Evolutionary conservation across 176 grass and related monocot genomes (phyloP).

Genomic region (Ensete ventricosum): DNA sequence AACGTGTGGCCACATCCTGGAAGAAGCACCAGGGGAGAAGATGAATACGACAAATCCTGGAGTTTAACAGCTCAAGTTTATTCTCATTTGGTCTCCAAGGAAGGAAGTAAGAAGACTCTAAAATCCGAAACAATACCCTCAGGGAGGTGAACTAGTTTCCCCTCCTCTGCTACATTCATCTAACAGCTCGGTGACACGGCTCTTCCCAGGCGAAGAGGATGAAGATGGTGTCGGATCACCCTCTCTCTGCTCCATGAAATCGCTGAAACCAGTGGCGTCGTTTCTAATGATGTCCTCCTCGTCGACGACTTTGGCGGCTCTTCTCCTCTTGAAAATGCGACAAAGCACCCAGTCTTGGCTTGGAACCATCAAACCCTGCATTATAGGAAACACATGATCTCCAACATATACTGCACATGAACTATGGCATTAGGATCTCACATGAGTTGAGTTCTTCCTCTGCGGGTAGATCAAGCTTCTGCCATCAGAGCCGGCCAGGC

Average conservation of each 20-base stretch:
- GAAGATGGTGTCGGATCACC: constrained; percentile 12
- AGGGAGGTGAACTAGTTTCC: constrained; percentile 23
- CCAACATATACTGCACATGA: constrained; percentile 7
- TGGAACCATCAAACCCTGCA: constrained; percentile 6
- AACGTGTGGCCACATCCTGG: too few relatives aligned
- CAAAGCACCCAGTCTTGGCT: constrained; percentile 61
- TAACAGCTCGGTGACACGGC: constrained; percentile 39
- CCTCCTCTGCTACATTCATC: constrained; percentile 41
- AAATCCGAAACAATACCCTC: neutral
- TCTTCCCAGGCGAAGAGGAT: constrained; percentile 33
- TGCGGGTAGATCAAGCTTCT: constrained; percentile 7
- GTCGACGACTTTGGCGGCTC: constrained; percentile 14
- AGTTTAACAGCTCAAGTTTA: too few relatives aligned
- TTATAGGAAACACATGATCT: constrained; percentile 14
- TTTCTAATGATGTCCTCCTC: neutral
- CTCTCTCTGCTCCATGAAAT: constrained; percentile 49
- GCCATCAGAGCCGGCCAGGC: constrained; percentile 32
- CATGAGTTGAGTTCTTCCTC: constrained; percentile 27
- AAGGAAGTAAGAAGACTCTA: too few relatives aligned
- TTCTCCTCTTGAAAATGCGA: constrained; percentile 68
- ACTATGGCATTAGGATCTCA: constrained; percentile 6
- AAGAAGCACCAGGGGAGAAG: too few relatives aligned
- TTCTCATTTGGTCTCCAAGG: too few relatives aligned
- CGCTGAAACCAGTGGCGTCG: constrained; percentile 31
- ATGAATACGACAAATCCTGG: too few relatives aligned